Evolutionary conservation across 768 basidiomycete species (phyloP), one percentile per base, ranked within the genome.

Genomic region (Mycena albidolilacea): DNA sequence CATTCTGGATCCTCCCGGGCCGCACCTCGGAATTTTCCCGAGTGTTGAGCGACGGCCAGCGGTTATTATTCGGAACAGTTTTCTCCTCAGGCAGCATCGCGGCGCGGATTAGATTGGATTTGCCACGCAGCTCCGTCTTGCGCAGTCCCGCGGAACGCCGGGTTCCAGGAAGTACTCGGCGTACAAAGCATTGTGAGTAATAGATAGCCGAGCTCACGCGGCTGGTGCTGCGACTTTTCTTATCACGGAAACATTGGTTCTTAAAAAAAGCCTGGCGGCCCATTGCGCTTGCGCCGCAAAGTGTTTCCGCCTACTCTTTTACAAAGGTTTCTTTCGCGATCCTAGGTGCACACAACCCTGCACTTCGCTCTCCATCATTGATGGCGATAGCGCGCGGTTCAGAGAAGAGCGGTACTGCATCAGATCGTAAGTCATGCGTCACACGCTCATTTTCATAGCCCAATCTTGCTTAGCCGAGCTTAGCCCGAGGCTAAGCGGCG

Each of bases 151-250:
- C 55, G 65, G 65, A 67, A 67, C 65, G 55, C 65, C 65, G 65
- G 65, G 55, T 58, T 66, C 52, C 64, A 44, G 59, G 59, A 43
- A 65, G 52, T 65, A 65, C 63, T 64, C 37, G n/a, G 63, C 46
- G 63, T 54, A 65, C 50, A 64, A 64, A 54, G 48, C 64, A 54
- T 41, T 55, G 52, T 15, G 39, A 43, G 55, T 65, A 54, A 15
- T 11, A 66, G 65, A 67, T 67, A 67, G 55, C 55, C 55, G 65
- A 67, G 65, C 65, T 67, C 65, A 58, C 65, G 54, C 55, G 55
- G 55, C 55, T 58, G 65, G 65, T 43, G 55, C 65, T 58, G 55
- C 65, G 55, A 67, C 55, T 46, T 58, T n/a, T n/a, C n/a, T n/a
- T n/a, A 58, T 67, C 55, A 65, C 52, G 50, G 64, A 39, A 44